A percentile compares a stretch with the other conserved stretches of the same genome.
These are phyloP conservation scores for Diutina rugosa DNA, from an alignment of 1,139 yeast species.

Conservation along the genomic window DNA sequence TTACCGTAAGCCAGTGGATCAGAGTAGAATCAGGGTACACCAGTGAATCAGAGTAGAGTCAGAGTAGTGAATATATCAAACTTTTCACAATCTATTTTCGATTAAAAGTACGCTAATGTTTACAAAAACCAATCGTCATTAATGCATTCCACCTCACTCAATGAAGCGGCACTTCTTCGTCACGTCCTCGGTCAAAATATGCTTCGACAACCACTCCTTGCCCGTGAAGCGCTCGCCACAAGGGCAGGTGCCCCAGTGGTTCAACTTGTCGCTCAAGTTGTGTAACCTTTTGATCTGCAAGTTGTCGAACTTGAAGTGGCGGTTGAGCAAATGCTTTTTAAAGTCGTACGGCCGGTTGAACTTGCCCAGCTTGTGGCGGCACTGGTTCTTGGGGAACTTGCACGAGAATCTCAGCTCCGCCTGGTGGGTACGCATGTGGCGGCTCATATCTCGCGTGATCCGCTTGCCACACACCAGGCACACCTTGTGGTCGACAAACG, in stretches of 20 bases:
- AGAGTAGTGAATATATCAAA: no score
- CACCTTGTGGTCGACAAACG: slow-evolving; percentile 2
- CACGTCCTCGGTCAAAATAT: slow-evolving; percentile 1
- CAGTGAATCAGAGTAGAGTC: no score
- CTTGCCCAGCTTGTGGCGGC: slow-evolving; percentile 2
- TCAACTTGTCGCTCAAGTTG: slow-evolving; percentile 1
- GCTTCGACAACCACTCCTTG: background rate
- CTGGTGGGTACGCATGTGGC: slow-evolving; percentile 2
- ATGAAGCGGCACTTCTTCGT: slow-evolving; percentile 31
- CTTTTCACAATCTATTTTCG: background rate
- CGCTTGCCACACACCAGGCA: slow-evolving; percentile 1
- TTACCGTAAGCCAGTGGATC: no score
- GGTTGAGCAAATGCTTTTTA: background rate
- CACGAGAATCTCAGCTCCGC: slow-evolving; percentile 1
- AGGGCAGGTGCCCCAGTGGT: slow-evolving; percentile 2
- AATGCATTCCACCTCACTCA: slow-evolving; percentile 15
- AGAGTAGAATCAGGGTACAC: no score
- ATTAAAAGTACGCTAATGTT: background rate
- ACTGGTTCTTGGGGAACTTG: slow-evolving; percentile 1
- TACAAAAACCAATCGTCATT: background rate
- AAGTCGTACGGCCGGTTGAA: slow-evolving; percentile 2
- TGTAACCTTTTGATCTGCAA: background rate
- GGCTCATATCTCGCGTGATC: slow-evolving; percentile 2
- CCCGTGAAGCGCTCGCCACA: background rate
- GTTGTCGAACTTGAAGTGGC: slow-evolving; percentile 1